Conservation (phyloP, 2,329 filamentous ascomycete genomes). For the Drechslera avenae region DNA sequence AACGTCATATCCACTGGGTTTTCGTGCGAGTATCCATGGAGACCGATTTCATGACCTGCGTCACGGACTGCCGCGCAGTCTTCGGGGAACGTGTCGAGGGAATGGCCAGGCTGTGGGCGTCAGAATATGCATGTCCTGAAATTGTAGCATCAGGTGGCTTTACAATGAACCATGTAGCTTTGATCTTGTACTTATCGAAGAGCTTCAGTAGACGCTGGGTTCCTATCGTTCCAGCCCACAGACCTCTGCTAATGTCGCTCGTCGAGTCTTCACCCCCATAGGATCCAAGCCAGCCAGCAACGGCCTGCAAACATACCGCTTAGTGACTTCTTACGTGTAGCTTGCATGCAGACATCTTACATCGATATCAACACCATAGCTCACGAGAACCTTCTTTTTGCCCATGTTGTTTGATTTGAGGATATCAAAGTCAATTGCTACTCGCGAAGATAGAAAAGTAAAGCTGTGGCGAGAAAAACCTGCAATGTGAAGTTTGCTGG, state of each 20-base stretch:
- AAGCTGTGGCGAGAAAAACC: neutral
- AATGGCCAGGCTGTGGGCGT: conserved; percentile 57
- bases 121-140: neutral
- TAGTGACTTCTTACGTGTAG: conserved; percentile 49
- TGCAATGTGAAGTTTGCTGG: neutral
- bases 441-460: neutral
- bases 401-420: conserved; percentile 42
- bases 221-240: conserved; percentile 73
- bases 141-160: conserved; percentile 58
- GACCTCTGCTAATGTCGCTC: conserved; percentile 72
- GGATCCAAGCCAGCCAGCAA: conserved; percentile 75
- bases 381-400: conserved; percentile 60
- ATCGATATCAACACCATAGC: conserved; percentile 75
- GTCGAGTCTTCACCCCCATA: conserved; percentile 75
- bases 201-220: conserved; percentile 70
- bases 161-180: conserved; percentile 70
- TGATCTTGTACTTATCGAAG: conserved; percentile 75
- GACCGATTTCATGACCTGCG: conserved; percentile 68
- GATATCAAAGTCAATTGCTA: neutral
- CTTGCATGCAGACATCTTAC: conserved; percentile 31
- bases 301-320: conserved; percentile 30
- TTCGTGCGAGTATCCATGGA: conserved; percentile 75
- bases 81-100: conserved; percentile 69
- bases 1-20: conserved; percentile 73
- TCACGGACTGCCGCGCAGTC: conserved; percentile 66